phyloP scores from a whole-genome alignment of 73 alveolate species.

The Paramecium sonneborni region DNA sequence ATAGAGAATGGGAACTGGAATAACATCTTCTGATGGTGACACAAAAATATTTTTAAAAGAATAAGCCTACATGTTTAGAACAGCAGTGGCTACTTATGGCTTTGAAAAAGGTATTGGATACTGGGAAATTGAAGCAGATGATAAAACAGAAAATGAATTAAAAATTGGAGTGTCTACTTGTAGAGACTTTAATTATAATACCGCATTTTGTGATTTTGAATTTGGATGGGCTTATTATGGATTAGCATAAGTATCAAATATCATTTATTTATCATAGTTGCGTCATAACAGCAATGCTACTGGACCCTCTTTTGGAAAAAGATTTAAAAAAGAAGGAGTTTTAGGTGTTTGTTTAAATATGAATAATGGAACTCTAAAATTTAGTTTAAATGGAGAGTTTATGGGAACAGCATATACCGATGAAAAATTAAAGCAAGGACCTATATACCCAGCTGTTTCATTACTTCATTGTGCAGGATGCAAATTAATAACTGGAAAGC shows the following conservation, averaged over 20 bases:
- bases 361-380: conserved; percentile 79
- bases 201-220: conserved; percentile 83
- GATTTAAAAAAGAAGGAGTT: conserved; percentile 81
- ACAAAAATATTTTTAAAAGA: conserved; percentile 48
- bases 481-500: conserved; percentile 72
- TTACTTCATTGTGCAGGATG: conserved; percentile 84
- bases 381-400: conserved; percentile 83
- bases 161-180: conserved; percentile 80
- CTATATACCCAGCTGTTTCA: conserved; percentile 85
- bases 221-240: conserved; percentile 92
- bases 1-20: conserved; percentile 52
- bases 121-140: conserved; percentile 89
- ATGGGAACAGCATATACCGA: conserved; percentile 81
- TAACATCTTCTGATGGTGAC: conserved; percentile 37
- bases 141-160: conserved; percentile 84
- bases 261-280: not conserved
- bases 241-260: conserved; percentile 66
- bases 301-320: conserved; percentile 81
- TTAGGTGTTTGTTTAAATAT: conserved; percentile 80
- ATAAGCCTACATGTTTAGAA: conserved; percentile 67
- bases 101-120: conserved; percentile 73
- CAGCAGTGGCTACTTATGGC: conserved; percentile 46
- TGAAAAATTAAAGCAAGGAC: conserved; percentile 77
- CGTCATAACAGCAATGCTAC: conserved; percentile 82
- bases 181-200: conserved; percentile 74